Evolutionary conservation across 257 asterid genomes (phyloP), one percentile per base, ranked within the genome.

Genomic region (Ballota nigra): DNA sequence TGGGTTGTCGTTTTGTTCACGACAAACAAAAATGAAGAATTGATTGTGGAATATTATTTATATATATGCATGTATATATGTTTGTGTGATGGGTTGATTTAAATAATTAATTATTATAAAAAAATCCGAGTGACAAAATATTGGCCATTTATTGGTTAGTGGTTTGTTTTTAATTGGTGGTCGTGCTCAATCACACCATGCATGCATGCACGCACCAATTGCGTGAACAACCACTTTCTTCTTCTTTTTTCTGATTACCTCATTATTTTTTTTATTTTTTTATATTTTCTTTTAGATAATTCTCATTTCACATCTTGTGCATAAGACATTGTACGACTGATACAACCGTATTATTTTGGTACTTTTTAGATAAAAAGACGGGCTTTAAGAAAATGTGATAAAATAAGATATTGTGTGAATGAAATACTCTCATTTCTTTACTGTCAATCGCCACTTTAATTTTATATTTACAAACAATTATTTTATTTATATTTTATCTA

Each of bases 1-100:
- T 70, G 81, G 81, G 82, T 66, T 84, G 86, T 79, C 86, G 84
- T 74, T 36, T 81, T 74, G 70, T 68, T 29, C 72, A 78, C 57
- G 72, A 65, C 53, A 81, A 74, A 67, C 69, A 76, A 74, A 67
- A 51, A 63, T 10, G 31, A 28, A 18, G 60, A 59, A 70, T 71
- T 28, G 51, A 59, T 22, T 69, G 24, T 24, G 58, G 38, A 64
- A 51, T 71, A 13, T 69, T 69, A 28, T 51, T 69, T 69, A 28
- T 51, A 75, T 57, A 24, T 23, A 59, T 23, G 45, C 38, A 28
- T 61, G 49, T 69, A 68, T 43, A 43, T 43, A 43, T 13, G 6
- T 15, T 43, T 33, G 52, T 43, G 52, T n/a, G 19, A n/a, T 43
- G 52, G 16, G 19, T 43, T 43, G 52, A 43, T 38, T 73, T 74